phyloP scores from a whole-genome alignment of 306 rosid genomes.

The Acacia crassicarpa region DNA sequence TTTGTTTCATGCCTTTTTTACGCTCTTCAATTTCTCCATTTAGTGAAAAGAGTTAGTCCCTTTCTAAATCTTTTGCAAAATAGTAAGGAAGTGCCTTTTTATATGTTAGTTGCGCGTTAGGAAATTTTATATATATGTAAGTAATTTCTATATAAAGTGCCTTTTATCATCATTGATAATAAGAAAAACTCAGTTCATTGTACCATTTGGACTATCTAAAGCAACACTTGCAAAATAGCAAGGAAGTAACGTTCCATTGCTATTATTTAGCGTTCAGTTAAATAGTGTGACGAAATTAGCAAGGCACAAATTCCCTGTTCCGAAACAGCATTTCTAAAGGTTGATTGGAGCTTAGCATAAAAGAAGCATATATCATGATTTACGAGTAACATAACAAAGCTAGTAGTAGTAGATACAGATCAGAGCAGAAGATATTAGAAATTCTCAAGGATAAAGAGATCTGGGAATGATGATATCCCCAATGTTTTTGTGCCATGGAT shows the following conservation, averaged over 20 bases:
- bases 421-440: neutral
- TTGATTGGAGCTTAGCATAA: neutral
- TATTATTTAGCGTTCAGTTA: neutral
- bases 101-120: no score
- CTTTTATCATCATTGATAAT: no score
- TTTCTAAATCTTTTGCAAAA: neutral
- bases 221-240: no score
- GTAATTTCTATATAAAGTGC: no score
- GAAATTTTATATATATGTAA: no score
- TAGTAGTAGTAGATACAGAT: neutral
- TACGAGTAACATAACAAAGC: conserved; percentile 29
- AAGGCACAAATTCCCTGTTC: neutral
- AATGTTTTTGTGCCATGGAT: conserved; percentile 99
- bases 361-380: neutral
- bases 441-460: conserved; percentile 37
- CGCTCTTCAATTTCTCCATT: no score
- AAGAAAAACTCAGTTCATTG: no score
- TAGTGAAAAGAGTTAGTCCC: neutral
- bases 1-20: no score
- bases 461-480: conserved; percentile 79
- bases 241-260: neutral
- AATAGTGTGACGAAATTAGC: no score
- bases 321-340: neutral
- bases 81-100: neutral
- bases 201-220: no score